These are phyloP conservation scores for Crotalaria pallida DNA, from an alignment of 306 rosid genomes.

Conservation along the genomic window DNA sequence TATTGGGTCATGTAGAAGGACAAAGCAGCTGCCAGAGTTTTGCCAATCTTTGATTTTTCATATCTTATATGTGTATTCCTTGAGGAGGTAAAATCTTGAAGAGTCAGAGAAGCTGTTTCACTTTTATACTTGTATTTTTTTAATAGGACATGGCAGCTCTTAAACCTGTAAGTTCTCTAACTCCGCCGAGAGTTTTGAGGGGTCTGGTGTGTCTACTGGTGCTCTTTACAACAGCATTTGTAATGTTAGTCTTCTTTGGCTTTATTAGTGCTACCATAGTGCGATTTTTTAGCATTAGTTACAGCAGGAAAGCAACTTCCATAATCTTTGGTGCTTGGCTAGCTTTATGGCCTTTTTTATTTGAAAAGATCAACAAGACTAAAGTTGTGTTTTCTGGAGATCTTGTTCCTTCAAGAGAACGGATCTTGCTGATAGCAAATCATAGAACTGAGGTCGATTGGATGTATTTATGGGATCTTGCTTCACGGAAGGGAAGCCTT, in stretches of 20 bases:
- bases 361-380: conserved; percentile 73
- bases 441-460: conserved; percentile 88
- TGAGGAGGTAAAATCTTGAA: conserved; percentile 24
- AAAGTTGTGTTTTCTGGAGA: conserved; percentile 69
- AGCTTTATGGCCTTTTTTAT: conserved; percentile 82
- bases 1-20: background rate
- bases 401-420: conserved; percentile 46
- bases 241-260: conserved; percentile 62
- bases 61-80: conserved; percentile 5
- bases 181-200: conserved; percentile 47
- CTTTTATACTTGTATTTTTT: conserved; percentile 23
- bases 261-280: conserved; percentile 43
- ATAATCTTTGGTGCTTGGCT: conserved; percentile 74
- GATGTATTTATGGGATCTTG: conserved; percentile 92
- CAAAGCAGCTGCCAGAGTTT: background rate
- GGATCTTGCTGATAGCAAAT: conserved; percentile 61
- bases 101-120: conserved; percentile 13
- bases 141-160: conserved; percentile 44
- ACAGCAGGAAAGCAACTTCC: conserved; percentile 64
- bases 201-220: conserved; percentile 58
- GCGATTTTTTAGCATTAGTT: conserved; percentile 53
- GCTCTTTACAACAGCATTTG: conserved; percentile 63
- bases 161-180: conserved; percentile 26
- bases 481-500: conserved; percentile 60
- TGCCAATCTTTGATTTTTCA: background rate